phyloP scores from a whole-genome alignment of 2,329 filamentous ascomycete species.

The Colletotrichum lindemuthianum region DNA sequence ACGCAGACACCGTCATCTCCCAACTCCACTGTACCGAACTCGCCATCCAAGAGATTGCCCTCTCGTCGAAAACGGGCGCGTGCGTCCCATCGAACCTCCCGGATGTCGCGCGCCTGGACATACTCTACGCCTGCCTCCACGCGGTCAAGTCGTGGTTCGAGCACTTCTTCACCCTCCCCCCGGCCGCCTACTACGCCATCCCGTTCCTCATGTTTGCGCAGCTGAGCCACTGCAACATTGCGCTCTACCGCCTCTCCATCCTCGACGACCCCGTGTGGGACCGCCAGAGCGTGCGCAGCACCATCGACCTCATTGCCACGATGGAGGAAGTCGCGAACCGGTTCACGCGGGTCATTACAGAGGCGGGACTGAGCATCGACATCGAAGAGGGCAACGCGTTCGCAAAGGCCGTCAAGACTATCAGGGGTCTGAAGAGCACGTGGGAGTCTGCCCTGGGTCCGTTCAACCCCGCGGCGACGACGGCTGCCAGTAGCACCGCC shows the following conservation, averaged over 20 bases:
- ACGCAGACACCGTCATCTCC: slow-evolving; percentile 46
- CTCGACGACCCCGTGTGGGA: slow-evolving; percentile 53
- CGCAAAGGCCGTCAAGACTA: slow-evolving; percentile 47
- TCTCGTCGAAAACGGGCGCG: slow-evolving; percentile 25
- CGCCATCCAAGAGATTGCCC: slow-evolving; percentile 49
- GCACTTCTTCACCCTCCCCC: slow-evolving; percentile 46
- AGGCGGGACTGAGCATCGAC: slow-evolving; percentile 32
- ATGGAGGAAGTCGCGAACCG: slow-evolving; percentile 39
- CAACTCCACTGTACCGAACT: slow-evolving; percentile 50
- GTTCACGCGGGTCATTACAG: slow-evolving; percentile 11
- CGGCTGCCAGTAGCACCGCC: background rate
- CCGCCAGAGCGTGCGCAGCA: slow-evolving; percentile 43
- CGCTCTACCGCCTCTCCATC: slow-evolving; percentile 45
- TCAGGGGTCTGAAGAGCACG: slow-evolving; percentile 45
- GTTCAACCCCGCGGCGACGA: slow-evolving; percentile 1
- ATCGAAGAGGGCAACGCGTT: slow-evolving; percentile 45
- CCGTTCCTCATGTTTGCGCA: slow-evolving; percentile 48
- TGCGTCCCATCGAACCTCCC: slow-evolving; percentile 36
- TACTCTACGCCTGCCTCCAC: slow-evolving; percentile 43
- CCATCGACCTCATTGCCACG: slow-evolving; percentile 47
- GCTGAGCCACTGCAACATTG: slow-evolving; percentile 45
- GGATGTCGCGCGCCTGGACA: slow-evolving; percentile 40
- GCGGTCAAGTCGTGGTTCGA: slow-evolving; percentile 42
- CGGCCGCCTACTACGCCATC: slow-evolving; percentile 43
- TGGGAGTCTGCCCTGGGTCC: slow-evolving; percentile 49